These are phyloP conservation scores for Debaryomycetaceae sp. DNA, from an alignment of 1,139 yeast species.

Conservation along the genomic window DNA sequence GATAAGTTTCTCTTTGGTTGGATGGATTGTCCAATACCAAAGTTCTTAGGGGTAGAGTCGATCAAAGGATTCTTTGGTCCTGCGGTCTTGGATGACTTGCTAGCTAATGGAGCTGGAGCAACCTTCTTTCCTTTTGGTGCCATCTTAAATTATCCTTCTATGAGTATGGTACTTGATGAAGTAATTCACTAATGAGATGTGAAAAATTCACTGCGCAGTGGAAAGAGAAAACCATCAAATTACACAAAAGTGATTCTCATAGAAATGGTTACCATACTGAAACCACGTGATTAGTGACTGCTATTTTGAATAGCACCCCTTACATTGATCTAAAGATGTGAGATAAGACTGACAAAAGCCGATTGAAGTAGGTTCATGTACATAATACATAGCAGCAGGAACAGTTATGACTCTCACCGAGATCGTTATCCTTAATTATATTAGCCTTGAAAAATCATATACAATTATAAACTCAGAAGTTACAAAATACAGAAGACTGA, in stretches of 20 bases:
- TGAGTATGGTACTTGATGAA: neutral
- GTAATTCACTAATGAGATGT: neutral
- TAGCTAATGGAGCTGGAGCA: slow-evolving; percentile 84
- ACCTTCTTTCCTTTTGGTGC: slow-evolving; percentile 70
- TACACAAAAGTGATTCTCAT: neutral
- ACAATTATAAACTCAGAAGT: neutral
- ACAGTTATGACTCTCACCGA: too few relatives aligned
- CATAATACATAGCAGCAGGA: too few relatives aligned
- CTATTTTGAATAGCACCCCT: neutral
- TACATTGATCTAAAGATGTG: neutral
- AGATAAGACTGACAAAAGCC: too few relatives aligned
- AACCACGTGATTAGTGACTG: neutral
- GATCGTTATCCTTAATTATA: neutral
- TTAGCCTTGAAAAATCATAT: neutral
- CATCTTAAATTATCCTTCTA: slow-evolving; percentile 21
- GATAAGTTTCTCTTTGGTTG: slow-evolving; percentile 96
- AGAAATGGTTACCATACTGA: neutral
- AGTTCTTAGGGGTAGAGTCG: slow-evolving; percentile 87
- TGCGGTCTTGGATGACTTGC: slow-evolving; percentile 39
- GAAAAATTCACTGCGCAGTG: slow-evolving; percentile 1
- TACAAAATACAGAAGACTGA: neutral
- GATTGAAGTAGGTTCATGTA: too few relatives aligned
- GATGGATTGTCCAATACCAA: slow-evolving; percentile 92
- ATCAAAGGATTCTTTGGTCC: slow-evolving; percentile 65
- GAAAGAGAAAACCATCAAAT: neutral